Conservation (phyloP, 208 protist species). For the Jaenimonas drosophilae region DNA sequence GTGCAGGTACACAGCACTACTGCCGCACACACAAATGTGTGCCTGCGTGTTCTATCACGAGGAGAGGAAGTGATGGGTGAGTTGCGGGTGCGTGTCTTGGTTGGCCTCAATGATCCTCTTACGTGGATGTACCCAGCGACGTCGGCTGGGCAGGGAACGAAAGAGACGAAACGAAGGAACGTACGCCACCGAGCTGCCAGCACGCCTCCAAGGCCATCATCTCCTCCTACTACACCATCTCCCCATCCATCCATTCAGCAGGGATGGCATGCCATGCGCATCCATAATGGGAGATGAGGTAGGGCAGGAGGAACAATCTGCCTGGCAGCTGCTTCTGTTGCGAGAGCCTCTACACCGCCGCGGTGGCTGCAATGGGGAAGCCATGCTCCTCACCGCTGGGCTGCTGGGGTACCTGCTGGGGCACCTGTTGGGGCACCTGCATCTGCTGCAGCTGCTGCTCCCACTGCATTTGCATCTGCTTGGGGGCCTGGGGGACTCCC, state of each 20-base stretch:
- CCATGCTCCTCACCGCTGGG: neutral
- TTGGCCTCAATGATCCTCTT: no score
- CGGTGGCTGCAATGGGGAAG: slow-evolving; percentile 6
- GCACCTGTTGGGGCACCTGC: neutral
- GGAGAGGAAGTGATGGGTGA: no score
- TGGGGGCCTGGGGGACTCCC: neutral
- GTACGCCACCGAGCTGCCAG: neutral
- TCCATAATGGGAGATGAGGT: no score
- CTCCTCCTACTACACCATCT: no score
- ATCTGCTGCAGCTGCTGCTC: neutral
- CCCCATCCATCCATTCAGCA: no score
- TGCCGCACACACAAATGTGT: no score
- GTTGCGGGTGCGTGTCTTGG: no score
- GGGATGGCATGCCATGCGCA: no score
- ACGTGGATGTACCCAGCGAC: slow-evolving; percentile 1
- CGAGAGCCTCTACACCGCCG: neutral
- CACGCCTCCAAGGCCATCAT: no score
- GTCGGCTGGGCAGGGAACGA: neutral
- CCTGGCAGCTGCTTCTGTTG: slow-evolving; percentile 5
- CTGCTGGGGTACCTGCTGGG: neutral
- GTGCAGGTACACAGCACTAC: no score
- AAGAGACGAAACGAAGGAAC: neutral
- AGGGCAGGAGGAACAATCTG: no score
- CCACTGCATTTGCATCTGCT: neutral
- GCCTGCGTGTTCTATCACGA: no score